Percentiles rank a stretch among this genome's conserved stretches.
Conservation (phyloP, 2,329 filamentous ascomycete species). For the Cladosporium sp. region DNA sequence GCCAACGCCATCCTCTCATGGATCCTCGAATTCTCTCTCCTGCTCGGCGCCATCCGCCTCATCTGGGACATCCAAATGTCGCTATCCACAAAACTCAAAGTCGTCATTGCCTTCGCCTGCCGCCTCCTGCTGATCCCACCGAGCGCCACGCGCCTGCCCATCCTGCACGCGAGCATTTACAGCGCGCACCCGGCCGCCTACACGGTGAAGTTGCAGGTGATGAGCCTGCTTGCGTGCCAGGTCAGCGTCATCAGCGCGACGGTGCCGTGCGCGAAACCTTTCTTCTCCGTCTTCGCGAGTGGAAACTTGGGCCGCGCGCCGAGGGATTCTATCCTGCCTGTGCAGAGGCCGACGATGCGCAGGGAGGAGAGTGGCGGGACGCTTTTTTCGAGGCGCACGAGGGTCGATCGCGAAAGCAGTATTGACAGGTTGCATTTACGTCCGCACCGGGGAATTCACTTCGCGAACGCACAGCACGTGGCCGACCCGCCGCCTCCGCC, state of each 20-base stretch:
- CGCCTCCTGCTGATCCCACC: conserved; percentile 20
- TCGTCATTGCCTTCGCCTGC: conserved; percentile 22
- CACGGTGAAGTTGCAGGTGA: conserved; percentile 19
- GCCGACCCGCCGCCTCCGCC: background rate
- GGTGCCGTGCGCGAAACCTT: conserved; percentile 28
- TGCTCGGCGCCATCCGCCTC: conserved; percentile 21
- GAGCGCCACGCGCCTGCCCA: background rate
- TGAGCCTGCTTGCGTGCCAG: conserved; percentile 24
- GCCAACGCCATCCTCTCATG: conserved; percentile 17
- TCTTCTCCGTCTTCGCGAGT: conserved; percentile 22
- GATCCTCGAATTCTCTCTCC: conserved; percentile 21
- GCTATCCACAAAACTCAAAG: conserved; percentile 18
- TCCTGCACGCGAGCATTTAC: conserved; percentile 1
- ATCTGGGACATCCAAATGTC: conserved; percentile 27
- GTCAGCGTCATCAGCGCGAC: conserved; percentile 27
- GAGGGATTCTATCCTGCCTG: conserved; percentile 5
- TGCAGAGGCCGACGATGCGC: background rate
- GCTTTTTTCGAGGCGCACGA: background rate
- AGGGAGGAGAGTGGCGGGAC: background rate
- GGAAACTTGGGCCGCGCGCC: background rate
- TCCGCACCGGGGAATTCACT: conserved; percentile 1
- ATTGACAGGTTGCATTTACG: conserved; percentile 1
- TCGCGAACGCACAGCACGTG: conserved; percentile 6
- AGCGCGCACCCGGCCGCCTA: conserved; percentile 14
- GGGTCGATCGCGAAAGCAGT: background rate